phyloP scores from a whole-genome alignment of 306 rosid species.

The Mimosa bimucronata region DNA sequence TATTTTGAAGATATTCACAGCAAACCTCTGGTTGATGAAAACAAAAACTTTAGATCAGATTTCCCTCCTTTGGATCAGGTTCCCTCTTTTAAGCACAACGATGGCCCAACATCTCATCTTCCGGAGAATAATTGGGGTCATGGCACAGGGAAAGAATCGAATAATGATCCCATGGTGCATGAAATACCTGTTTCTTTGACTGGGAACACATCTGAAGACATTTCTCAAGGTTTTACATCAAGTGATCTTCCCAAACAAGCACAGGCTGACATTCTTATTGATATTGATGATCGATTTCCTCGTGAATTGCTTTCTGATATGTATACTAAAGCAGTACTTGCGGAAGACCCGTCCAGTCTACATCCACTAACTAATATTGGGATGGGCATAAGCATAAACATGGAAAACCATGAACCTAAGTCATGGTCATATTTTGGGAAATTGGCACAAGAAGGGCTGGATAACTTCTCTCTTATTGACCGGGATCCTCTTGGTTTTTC shows the following conservation, averaged over 20 bases:
- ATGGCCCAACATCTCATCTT: slow-evolving; percentile 41
- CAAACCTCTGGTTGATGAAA: slow-evolving; percentile 38
- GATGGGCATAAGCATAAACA: slow-evolving; percentile 66
- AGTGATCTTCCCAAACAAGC: slow-evolving; percentile 45
- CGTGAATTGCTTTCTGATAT: slow-evolving; percentile 62
- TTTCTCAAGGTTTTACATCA: slow-evolving; percentile 41
- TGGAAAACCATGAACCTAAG: slow-evolving; percentile 80
- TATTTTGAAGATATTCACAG: slow-evolving; percentile 1
- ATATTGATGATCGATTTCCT: slow-evolving; percentile 69
- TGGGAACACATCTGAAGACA: slow-evolving; percentile 37
- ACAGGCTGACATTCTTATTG: slow-evolving; percentile 66
- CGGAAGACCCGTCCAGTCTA: slow-evolving; percentile 45
- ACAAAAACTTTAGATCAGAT: slow-evolving; percentile 36
- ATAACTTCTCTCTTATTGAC: slow-evolving; percentile 76
- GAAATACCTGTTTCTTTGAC: slow-evolving; percentile 34
- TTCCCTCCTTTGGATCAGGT: slow-evolving; percentile 36
- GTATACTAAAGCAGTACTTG: slow-evolving; percentile 55
- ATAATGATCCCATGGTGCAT: slow-evolving; percentile 27
- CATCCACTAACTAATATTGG: slow-evolving; percentile 55
- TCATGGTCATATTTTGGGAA: slow-evolving; percentile 84
- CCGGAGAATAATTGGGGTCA: slow-evolving; percentile 46
- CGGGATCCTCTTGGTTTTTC: slow-evolving; percentile 74
- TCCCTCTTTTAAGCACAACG: slow-evolving; percentile 37
- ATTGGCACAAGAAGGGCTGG: slow-evolving; percentile 73
- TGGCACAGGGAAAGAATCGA: slow-evolving; percentile 27